Base-by-base conservation (phyloP, 1,284 basidiomycete genomes). In the Neonothopanus nambi region DNA sequence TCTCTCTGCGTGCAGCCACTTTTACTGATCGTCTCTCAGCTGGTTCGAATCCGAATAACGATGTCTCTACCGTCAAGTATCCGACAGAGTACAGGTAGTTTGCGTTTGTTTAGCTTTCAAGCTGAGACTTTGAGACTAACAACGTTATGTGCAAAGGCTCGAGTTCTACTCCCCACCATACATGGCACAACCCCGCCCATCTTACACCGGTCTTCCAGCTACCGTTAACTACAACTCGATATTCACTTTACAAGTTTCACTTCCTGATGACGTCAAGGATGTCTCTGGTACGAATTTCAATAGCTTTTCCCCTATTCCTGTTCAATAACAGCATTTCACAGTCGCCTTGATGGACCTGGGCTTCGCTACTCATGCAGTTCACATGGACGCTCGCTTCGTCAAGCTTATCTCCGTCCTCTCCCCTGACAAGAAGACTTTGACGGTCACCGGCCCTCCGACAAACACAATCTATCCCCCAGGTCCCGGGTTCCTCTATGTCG, bases 401-500 rank as follows among this genome's bases (percentile, higher is more conserved):
- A 74, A 76, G 51, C 72, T 82, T 13, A 58, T 46, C 4, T 61
- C 64, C 3, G 62, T 65, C 5, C 51, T 69, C 1, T 61, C 59
- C 11, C 6, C 38, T 21, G 69, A 74, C 48, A 58, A 57, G 43
- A 63, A 63, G 47, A 68, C 64, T 8, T 60, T 80, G 26, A 68
- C 63, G 0, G 62, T 78, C 30, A 71, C 63, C 2, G 78, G 70
- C 4, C 80, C 79, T 6, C 72, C 77, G 2, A 63, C 70, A 47
- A 70, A 62, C 11, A 64, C 65, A 20, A 63, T 80, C 21, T 79
- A 82, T 52, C 78, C 79, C 3, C 77, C 80, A 33, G 83, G 83
- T 5, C 81, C 80, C 5, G 83, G 74, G 1, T 80, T 76, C 67
- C 61, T 86, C 37, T 82, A 77, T 59, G 65, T 84, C 28, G 73